Percentiles rank a stretch among this genome's conserved stretches.
phyloP scores from a whole-genome alignment of 495 filamentous ascomycete species.

The Friedmanniomyces endolithicus region DNA sequence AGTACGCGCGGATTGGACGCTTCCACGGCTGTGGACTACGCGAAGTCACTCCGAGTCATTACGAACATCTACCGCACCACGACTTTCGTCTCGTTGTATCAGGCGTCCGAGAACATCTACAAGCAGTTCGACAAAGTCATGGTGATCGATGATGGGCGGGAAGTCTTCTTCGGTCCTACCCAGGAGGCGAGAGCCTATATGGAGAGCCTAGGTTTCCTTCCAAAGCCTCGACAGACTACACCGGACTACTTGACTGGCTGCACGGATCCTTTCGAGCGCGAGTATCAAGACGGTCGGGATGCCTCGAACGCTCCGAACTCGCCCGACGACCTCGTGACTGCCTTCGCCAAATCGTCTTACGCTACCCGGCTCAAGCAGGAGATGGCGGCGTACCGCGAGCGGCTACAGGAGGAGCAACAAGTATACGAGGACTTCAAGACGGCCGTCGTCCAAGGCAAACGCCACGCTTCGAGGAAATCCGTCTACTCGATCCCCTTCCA shows the following conservation, averaged over 20 bases:
- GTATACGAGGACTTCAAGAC: conserved; percentile 60
- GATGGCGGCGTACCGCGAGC: conserved; percentile 53
- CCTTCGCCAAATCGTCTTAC: conserved; percentile 54
- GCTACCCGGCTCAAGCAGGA: conserved; percentile 46
- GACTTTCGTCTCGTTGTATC: conserved; percentile 72
- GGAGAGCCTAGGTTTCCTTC: conserved; percentile 64
- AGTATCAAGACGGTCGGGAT: conserved; percentile 53
- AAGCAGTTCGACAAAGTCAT: conserved; percentile 74
- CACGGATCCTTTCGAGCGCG: conserved; percentile 71
- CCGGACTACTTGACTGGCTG: conserved; percentile 77
- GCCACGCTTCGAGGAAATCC: conserved; percentile 53
- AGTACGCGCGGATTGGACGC: conserved; percentile 73
- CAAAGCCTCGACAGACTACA: conserved; percentile 70
- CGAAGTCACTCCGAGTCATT: conserved; percentile 61
- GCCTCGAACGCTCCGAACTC: conserved; percentile 52
- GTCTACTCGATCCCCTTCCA: conserved; percentile 73
- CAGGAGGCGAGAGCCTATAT: conserved; percentile 64
- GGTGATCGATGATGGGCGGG: conserved; percentile 57
- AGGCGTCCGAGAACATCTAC: conserved; percentile 77
- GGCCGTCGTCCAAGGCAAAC: conserved; percentile 68
- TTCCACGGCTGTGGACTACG: conserved; percentile 64
- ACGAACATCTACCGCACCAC: conserved; percentile 69
- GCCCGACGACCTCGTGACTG: conserved; percentile 49
- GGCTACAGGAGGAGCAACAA: conserved; percentile 47
- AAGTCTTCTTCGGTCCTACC: conserved; percentile 70